Evolutionary conservation across 805 yeast species (phyloP), one percentile per base, ranked within the genome.

Genomic region (Yarrowia divulgata): DNA sequence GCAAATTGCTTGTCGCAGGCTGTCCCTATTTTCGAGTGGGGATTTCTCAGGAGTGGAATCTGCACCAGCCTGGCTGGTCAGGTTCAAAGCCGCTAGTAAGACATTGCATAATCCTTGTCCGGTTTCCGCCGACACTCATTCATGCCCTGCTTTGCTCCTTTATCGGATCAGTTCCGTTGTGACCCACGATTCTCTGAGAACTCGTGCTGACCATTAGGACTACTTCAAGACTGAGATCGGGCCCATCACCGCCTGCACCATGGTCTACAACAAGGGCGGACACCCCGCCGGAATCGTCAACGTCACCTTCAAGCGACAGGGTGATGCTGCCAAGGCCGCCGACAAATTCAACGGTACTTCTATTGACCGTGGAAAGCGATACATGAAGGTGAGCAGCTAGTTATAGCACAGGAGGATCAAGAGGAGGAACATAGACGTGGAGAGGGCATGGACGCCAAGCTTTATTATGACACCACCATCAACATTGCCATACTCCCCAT

Each of bases 231-330:
- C 89, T 71, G 92, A 90, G 81, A 86, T 95, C 73, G 99, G 99
- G 74, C 91, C 93, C 73, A 91, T 94, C 74, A 82, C 81, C 73
- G 84, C 85, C 72, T 89, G 90, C 78, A 82, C 86, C 68, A 85
- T 92, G 76, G 84, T 89, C 74, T 95, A 90, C 84, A 92, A 91
- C 78, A 91, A 89, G 80, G 88, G 85, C 78, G 99, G 98, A 67
- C 87, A 87, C 79, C 91, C 97, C 73, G 90, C 90, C 72, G 99
- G 99, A 80, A 86, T 88, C 82, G 97, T 97, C 72, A 92, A 95
- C 70, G 86, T 95, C 75, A 83, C 88, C 70, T 95, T 95, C 84
- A 87, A 82, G 76, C 83, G 84, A 70, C 79, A 85, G 66, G 88
- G 88, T 70, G 84, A 85, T 78, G 98, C 98, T 67, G 81, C 85